A percentile compares a stretch with the other conserved stretches of the same genome.
Evolutionary conservation across 2,329 filamentous ascomycete species (phyloP).

Genomic region (Colletotrichum sublineola): DNA sequence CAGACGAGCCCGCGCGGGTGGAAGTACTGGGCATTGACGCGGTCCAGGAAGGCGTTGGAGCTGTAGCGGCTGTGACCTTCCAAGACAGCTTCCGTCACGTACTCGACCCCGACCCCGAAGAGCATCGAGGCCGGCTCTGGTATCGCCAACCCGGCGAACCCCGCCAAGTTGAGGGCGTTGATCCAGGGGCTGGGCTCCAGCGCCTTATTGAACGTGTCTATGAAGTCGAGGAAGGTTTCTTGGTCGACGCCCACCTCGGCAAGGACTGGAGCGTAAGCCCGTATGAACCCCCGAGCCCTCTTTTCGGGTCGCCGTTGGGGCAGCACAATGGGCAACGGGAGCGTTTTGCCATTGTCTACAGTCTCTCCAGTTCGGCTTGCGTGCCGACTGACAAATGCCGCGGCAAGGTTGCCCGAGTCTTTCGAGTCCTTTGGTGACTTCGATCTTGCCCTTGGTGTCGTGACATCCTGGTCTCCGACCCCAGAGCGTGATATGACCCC

Average conservation of each 20-base stretch:
- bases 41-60: conserved; percentile 67
- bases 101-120: conserved; percentile 58
- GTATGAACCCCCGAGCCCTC: conserved; percentile 63
- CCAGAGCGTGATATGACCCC: not conserved
- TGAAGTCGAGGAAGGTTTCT: conserved; percentile 61
- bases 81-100: conserved; percentile 57
- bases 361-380: not conserved
- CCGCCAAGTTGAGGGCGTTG: conserved; percentile 57
- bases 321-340: conserved; percentile 63
- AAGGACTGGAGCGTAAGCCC: conserved; percentile 65
- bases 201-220: conserved; percentile 61
- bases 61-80: conserved; percentile 56
- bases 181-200: conserved; percentile 52
- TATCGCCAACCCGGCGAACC: conserved; percentile 53
- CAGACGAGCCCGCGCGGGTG: conserved; percentile 66
- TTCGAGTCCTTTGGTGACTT: not conserved
- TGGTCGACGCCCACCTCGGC: conserved; percentile 61
- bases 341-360: not conserved
- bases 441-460: not conserved
- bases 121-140: conserved; percentile 57
- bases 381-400: conserved; percentile 20
- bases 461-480: not conserved
- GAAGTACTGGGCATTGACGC: conserved; percentile 69
- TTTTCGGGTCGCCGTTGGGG: conserved; percentile 64
- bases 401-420: conserved; percentile 6